These are phyloP conservation scores for Talaromyces stipitatus DNA, from an alignment of 495 filamentous ascomycete species.

Conservation along the genomic window DNA sequence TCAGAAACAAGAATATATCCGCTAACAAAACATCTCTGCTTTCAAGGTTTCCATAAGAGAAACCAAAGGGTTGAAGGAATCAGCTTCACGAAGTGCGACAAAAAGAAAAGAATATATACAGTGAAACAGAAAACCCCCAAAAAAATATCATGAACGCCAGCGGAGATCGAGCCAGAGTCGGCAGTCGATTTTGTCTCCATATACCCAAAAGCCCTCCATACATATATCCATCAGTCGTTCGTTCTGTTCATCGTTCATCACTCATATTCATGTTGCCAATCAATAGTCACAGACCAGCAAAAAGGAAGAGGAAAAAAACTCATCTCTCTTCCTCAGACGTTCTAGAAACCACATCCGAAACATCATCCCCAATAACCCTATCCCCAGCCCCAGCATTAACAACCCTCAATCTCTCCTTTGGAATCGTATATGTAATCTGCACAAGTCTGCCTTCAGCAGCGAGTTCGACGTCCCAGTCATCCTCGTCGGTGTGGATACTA, in stretches of 20 bases:
- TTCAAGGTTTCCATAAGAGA: too few relatives aligned
- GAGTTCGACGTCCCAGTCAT: constrained; percentile 86
- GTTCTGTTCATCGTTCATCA: neutral
- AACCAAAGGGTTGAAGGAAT: neutral
- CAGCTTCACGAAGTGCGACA: neutral
- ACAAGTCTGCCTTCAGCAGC: constrained; percentile 73
- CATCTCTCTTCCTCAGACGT: neutral
- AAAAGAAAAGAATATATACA: neutral
- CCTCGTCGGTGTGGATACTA: constrained; percentile 37
- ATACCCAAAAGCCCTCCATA: too few relatives aligned
- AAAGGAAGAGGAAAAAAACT: neutral
- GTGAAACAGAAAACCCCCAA: neutral
- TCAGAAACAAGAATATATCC: neutral
- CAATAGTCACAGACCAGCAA: neutral
- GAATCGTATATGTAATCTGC: constrained; percentile 91
- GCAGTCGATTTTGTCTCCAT: neutral
- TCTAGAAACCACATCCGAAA: neutral
- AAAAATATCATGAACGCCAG: neutral
- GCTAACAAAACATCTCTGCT: neutral
- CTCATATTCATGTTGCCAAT: neutral
- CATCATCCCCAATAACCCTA: constrained; percentile 3
- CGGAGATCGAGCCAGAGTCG: neutral
- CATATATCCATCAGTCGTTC: too few relatives aligned
- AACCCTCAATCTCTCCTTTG: constrained; percentile 73
- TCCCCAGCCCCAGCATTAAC: constrained; percentile 57